Evolutionary conservation across 2,329 filamentous ascomycete genomes (phyloP).

Genomic region (Colletotrichum tropicicola): DNA sequence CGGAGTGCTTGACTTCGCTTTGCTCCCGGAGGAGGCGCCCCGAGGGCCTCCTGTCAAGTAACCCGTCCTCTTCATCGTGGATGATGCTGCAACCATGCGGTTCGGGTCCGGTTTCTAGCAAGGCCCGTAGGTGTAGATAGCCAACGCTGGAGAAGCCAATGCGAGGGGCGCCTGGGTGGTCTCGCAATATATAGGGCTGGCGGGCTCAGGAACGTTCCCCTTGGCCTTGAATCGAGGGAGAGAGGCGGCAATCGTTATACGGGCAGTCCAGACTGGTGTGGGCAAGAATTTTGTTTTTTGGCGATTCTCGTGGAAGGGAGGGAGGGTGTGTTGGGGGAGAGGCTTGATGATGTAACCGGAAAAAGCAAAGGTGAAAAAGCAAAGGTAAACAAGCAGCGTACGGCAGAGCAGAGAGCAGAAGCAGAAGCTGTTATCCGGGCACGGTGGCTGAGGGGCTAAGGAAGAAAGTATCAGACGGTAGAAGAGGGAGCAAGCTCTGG

Average conservation of each 20-base stretch:
- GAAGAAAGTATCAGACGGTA: constrained; percentile 30
- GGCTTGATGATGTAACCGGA: constrained; percentile 25
- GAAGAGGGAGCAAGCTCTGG: constrained; percentile 18
- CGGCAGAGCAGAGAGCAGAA: constrained; percentile 10
- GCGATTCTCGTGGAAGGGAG: constrained; percentile 28
- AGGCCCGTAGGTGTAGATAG: background rate
- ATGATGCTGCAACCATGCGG: background rate
- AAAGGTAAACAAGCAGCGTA: constrained; percentile 27
- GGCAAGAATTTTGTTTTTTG: constrained; percentile 14
- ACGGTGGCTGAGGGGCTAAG: constrained; percentile 26
- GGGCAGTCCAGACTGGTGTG: constrained; percentile 21
- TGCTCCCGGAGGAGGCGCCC: constrained; percentile 14
- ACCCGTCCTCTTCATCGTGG: constrained; percentile 28
- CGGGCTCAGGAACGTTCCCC: background rate
- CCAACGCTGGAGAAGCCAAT: background rate
- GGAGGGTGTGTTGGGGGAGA: background rate
- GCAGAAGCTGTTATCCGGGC: background rate
- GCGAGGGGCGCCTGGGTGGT: background rate
- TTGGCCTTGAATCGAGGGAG: constrained; percentile 18
- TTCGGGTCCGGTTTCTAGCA: background rate
- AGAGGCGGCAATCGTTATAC: background rate
- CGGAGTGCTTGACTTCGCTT: constrained; percentile 20
- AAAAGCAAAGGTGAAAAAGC: constrained; percentile 30
- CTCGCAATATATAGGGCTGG: constrained; percentile 16
- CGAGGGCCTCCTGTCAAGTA: constrained; percentile 29